Evolutionary conservation across 495 filamentous ascomycete genomes (phyloP).

Genomic region (Hapsidospora chrysogenum): DNA sequence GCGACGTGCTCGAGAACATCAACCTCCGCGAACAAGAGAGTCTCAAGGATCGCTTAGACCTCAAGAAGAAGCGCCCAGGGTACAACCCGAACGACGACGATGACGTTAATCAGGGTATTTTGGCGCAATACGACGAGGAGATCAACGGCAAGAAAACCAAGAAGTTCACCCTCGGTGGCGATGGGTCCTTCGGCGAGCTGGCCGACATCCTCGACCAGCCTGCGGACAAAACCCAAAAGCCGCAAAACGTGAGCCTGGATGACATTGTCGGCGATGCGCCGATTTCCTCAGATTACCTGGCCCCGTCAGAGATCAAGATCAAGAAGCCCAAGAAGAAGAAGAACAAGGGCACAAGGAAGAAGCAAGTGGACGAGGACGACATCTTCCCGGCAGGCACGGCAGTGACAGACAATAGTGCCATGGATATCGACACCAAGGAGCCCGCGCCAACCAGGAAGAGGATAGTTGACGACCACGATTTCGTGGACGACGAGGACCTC

Average conservation of each 20-base stretch:
- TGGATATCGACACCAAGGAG: conserved; percentile 57
- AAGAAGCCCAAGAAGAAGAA: conserved; percentile 94
- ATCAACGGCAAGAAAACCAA: conserved; percentile 86
- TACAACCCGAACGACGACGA: conserved; percentile 76
- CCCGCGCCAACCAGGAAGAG: conserved; percentile 37
- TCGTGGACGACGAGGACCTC: conserved; percentile 85
- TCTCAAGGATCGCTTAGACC: conserved; percentile 54
- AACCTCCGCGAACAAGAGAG: conserved; percentile 63
- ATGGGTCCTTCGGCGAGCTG: conserved; percentile 50
- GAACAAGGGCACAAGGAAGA: conserved; percentile 51
- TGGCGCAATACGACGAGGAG: conserved; percentile 89
- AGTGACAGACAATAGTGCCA: conserved; percentile 31
- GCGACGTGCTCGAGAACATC: conserved; percentile 82
- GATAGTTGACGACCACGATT: conserved; percentile 45
- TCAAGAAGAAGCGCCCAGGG: conserved; percentile 82
- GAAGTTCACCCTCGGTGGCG: conserved; percentile 66
- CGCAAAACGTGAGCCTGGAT: conserved; percentile 61
- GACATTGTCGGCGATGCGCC: conserved; percentile 50
- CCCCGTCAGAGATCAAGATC: conserved; percentile 68
- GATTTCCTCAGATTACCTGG: conserved; percentile 71
- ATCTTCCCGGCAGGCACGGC: conserved; percentile 35
- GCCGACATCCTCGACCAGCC: conserved; percentile 38
- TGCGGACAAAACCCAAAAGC: conserved; percentile 42
- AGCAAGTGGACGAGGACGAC: conserved; percentile 57
- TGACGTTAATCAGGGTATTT: conserved; percentile 43